phyloP scores from a whole-genome alignment of 139 green algal genomes.

The Micromonas pusilla region DNA sequence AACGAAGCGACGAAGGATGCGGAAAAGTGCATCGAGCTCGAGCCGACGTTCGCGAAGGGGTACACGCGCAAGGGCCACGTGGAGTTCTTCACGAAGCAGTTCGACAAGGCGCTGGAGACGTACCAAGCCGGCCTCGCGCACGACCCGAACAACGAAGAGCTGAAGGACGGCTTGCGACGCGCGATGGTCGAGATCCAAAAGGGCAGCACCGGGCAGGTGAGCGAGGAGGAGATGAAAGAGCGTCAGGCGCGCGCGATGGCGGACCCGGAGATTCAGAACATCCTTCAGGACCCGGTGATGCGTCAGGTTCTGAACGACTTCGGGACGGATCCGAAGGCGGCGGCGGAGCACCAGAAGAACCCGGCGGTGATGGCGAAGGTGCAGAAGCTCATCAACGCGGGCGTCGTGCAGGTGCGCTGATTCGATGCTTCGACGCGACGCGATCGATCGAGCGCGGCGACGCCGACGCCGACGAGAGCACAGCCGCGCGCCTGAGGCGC shows the following conservation, averaged over 20 bases:
- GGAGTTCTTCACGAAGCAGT: slow-evolving; percentile 97
- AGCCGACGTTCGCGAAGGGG: slow-evolving; percentile 80
- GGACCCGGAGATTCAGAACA: slow-evolving; percentile 90
- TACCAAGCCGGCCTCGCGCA: slow-evolving; percentile 66
- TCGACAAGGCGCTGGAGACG: slow-evolving; percentile 57
- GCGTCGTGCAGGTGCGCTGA: slow-evolving; percentile 68
- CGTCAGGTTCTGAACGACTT: slow-evolving; percentile 82
- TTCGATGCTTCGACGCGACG: background rate
- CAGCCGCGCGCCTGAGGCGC: background rate
- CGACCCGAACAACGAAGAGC: slow-evolving; percentile 84
- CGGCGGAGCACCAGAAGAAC: slow-evolving; percentile 75
- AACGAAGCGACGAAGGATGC: slow-evolving; percentile 87
- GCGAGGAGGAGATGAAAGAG: slow-evolving; percentile 86
- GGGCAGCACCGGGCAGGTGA: slow-evolving; percentile 50
- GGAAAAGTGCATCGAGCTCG: slow-evolving; percentile 86
- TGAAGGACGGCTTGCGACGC: slow-evolving; percentile 78
- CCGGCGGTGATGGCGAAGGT: slow-evolving; percentile 86
- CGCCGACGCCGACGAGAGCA: background rate
- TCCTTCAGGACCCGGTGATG: slow-evolving; percentile 93
- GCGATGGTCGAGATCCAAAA: slow-evolving; percentile 52
- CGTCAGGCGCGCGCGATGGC: slow-evolving; percentile 73
- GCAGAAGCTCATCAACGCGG: slow-evolving; percentile 87
- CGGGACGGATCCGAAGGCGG: slow-evolving; percentile 73
- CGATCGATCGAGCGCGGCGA: background rate
- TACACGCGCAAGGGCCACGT: slow-evolving; percentile 78